These are phyloP conservation scores for Wallacemonas collosoma DNA, from an alignment of 208 protist genomes.

Conservation along the genomic window DNA sequence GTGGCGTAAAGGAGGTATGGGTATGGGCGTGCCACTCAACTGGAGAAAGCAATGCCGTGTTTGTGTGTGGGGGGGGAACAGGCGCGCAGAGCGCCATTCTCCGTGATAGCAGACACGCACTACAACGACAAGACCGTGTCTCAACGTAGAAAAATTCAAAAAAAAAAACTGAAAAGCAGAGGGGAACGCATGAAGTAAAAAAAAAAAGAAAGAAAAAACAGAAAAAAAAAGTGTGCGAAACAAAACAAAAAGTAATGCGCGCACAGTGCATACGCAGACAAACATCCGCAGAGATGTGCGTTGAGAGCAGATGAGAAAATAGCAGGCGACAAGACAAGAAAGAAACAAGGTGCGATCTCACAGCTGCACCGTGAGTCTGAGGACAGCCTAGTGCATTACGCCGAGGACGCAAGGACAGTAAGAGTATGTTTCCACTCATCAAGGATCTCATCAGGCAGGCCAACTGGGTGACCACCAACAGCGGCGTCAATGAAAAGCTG, in stretches of 20 bases:
- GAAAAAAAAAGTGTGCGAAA: constrained; percentile 22
- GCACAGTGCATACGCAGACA: too few species aligned
- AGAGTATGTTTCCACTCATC: constrained; percentile 30
- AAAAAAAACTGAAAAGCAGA: constrained; percentile 13
- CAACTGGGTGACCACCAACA: constrained; percentile 30
- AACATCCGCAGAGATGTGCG: background rate
- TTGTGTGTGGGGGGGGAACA: too few species aligned
- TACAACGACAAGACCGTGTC: too few species aligned
- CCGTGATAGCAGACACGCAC: too few species aligned
- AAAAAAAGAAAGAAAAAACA: constrained; percentile 5
- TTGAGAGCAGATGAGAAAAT: background rate
- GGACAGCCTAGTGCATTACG: background rate
- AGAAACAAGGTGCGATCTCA: background rate
- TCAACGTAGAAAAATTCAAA: background rate
- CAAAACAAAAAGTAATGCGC: constrained; percentile 10
- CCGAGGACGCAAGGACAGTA: background rate
- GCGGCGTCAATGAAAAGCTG: constrained; percentile 21
- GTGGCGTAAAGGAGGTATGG: too few species aligned
- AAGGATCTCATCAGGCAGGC: constrained; percentile 36
- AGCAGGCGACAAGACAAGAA: constrained; percentile 4
- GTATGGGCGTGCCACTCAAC: too few species aligned
- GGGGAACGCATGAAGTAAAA: constrained; percentile 19
- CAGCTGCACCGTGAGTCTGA: too few species aligned
- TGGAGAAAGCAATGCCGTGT: too few species aligned
- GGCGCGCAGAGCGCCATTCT: too few species aligned